Conservation (phyloP, 2,329 filamentous ascomycete genomes). For the Parastagonospora avenae region DNA sequence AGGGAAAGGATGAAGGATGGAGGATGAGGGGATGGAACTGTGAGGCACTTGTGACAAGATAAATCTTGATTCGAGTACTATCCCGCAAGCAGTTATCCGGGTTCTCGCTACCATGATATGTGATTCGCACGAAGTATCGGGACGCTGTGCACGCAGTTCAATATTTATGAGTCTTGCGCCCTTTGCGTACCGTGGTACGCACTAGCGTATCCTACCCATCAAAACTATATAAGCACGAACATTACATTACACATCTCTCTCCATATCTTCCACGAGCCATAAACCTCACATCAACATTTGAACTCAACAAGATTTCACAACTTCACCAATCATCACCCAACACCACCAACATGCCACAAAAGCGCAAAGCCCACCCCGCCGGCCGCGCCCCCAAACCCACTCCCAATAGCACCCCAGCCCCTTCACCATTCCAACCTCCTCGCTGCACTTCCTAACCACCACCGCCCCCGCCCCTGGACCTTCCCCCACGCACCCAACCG, state of each 20-base stretch:
- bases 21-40: no score
- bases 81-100: no score
- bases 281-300: no score
- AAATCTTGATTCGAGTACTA: no score
- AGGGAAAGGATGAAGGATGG: neutral
- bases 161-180: neutral
- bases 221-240: neutral
- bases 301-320: neutral
- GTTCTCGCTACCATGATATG: no score
- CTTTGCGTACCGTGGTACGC: neutral
- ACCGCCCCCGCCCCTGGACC: neutral
- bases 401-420: slow-evolving; percentile 60
- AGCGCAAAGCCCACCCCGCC: neutral
- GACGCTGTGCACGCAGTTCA: no score
- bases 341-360: neutral
- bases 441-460: slow-evolving; percentile 9
- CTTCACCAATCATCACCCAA: neutral
- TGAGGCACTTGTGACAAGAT: no score
- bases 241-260: neutral
- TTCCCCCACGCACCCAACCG: neutral
- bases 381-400: neutral
- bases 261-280: no score
- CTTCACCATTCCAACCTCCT: slow-evolving; percentile 48
- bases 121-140: no score
- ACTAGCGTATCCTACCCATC: neutral